Base-by-base conservation (phyloP, 768 basidiomycete genomes). In the Boletellus emodensis region DNA sequence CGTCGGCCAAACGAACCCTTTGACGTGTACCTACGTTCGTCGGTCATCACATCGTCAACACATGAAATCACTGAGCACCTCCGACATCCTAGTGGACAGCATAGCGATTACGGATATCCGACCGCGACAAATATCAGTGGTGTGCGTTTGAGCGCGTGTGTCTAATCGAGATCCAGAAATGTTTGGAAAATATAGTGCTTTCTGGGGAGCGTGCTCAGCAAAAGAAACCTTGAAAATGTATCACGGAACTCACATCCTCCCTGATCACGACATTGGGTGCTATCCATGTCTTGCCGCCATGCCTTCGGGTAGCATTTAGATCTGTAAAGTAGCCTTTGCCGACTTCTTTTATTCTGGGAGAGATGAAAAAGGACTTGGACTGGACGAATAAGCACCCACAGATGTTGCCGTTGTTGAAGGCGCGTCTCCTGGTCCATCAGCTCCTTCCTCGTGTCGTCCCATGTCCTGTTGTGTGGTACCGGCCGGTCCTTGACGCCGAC, bases 281-380 rank as follows among this genome's bases (percentile, higher is more conserved):
- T 45, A 93, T 81, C 93, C 92, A 98, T 9, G 88, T 87, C 72
- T 98, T 98, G 14, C 95, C 95, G 14, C 92, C 94, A 58, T 92
- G 81, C 38, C 77, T 77, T 44, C 86, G 74, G 2, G 90, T 87
- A 63, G 85, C 83, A 60, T 90, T 88, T 36, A 85, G 75, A 64
- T 97, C 95, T 46, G 87, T 78, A 61, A 91, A 97, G 70, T 97
- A 95, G 0, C 93, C 92, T 61, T 85, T 87, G 12, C 82, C 78
- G 0, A 76, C 81, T 63, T 84, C 78, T 52, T 81, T 75, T 51
- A 85, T 72, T 36, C 84, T 86, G 56, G 2, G 20, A 46, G 9
- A 22, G 28, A 36, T 54, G 28, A 60, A 52, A 11, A 11, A 17
- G 20, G 43, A 39, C 24, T 24, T 22, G 20, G 10, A 34, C 6